Conservation (phyloP, 345 rosid species). For the Eucalyptus urophylla region DNA sequence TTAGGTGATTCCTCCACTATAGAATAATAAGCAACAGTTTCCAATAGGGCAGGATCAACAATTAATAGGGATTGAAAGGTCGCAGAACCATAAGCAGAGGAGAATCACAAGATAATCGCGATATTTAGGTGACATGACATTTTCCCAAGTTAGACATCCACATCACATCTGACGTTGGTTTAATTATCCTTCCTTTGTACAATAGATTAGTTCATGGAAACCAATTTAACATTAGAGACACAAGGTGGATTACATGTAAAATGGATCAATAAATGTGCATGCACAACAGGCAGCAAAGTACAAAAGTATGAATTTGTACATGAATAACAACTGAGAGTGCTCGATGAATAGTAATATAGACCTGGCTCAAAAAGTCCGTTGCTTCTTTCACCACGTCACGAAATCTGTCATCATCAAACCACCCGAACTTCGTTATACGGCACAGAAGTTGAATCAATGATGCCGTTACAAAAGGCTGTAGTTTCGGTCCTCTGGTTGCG, state of each 20-base stretch:
- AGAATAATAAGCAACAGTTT: not conserved
- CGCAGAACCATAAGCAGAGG: not conserved
- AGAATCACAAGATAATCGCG: not conserved
- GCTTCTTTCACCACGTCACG: slow-evolving; percentile 83
- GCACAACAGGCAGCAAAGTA: not conserved
- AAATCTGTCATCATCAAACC: slow-evolving; percentile 97
- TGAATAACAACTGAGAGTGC: not conserved
- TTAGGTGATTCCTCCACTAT: not conserved
- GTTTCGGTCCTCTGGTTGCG: slow-evolving; percentile 82
- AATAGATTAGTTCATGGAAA: not conserved
- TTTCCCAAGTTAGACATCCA: not conserved
- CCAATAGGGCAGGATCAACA: not conserved
- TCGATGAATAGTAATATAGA: not conserved
- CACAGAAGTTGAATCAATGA: slow-evolving; percentile 89
- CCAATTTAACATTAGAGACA: not conserved
- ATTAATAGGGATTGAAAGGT: not conserved
- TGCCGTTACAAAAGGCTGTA: slow-evolving; percentile 75
- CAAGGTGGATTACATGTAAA: not conserved
- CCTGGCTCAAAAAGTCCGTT: slow-evolving; percentile 83
- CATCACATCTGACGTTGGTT: not conserved
- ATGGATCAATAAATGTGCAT: not conserved
- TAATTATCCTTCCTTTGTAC: not conserved
- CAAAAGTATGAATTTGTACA: not conserved
- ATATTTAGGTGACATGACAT: not conserved
- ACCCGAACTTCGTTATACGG: slow-evolving; percentile 93